Evolutionary conservation across 495 filamentous ascomycete species (phyloP).

Genomic region (Xylaria scruposa): DNA sequence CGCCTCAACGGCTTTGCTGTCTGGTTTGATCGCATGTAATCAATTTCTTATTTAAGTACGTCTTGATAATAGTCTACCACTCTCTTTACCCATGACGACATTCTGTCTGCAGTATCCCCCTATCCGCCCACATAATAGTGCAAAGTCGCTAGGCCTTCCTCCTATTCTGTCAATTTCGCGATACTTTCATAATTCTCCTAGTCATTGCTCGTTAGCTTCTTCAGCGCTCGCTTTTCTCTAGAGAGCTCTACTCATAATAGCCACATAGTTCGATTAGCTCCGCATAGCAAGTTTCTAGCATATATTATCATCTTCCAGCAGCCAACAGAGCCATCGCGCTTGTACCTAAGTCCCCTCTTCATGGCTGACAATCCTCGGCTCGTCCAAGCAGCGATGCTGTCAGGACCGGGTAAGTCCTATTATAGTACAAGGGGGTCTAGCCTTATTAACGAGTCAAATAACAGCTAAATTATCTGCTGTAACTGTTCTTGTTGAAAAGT

Average conservation of each 20-base stretch:
- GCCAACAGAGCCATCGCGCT: slow-evolving; percentile 7
- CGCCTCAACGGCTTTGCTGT: not conserved
- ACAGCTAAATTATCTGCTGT: slow-evolving; percentile 71
- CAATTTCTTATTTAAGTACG: not conserved
- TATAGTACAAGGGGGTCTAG: not conserved
- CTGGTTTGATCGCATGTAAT: not conserved
- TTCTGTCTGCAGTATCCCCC: too few relatives aligned
- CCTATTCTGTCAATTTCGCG: too few relatives aligned
- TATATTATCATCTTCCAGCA: slow-evolving; percentile 30
- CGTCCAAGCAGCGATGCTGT: slow-evolving; percentile 30
- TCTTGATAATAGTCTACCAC: not conserved
- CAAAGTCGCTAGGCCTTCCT: too few relatives aligned
- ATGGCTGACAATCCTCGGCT: slow-evolving; percentile 33
- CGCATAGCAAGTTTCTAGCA: slow-evolving; percentile 24
- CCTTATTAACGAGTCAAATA: slow-evolving; percentile 23
- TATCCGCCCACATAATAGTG: too few relatives aligned
- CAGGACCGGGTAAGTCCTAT: slow-evolving; percentile 35
- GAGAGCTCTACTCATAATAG: slow-evolving; percentile 32
- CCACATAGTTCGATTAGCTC: slow-evolving; percentile 19
- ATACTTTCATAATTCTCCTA: not conserved
- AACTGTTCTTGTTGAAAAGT: slow-evolving; percentile 60
- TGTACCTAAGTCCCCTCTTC: slow-evolving; percentile 4
- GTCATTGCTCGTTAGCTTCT: not conserved
- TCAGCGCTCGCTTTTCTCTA: not conserved
- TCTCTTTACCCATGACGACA: too few relatives aligned